phyloP scores from a whole-genome alignment of 2,329 filamentous ascomycete genomes.

The Westerdykella aurantiaca region DNA sequence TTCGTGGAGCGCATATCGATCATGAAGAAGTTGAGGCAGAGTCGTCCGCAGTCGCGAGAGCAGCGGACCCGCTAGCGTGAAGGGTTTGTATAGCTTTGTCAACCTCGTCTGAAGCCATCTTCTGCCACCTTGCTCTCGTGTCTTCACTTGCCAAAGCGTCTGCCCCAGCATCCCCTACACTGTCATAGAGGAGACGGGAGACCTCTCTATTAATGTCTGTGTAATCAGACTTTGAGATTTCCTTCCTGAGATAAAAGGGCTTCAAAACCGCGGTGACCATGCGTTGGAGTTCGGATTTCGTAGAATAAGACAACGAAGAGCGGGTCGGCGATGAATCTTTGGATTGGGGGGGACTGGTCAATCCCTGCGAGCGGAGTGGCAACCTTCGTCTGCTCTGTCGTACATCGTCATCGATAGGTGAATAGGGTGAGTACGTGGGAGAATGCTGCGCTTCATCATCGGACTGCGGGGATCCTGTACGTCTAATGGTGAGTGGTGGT shows the following conservation, averaged over 20 bases:
- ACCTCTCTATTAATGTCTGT: slow-evolving; percentile 86
- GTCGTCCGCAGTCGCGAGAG: neutral
- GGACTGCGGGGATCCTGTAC: slow-evolving; percentile 56
- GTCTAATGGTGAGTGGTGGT: slow-evolving; percentile 52
- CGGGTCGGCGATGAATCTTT: slow-evolving; percentile 65
- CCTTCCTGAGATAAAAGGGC: slow-evolving; percentile 73
- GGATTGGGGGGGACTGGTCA: slow-evolving; percentile 45
- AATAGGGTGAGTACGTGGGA: slow-evolving; percentile 66
- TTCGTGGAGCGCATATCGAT: neutral
- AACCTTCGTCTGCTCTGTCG: slow-evolving; percentile 34
- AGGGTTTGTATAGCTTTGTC: slow-evolving; percentile 57
- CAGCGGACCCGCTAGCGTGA: slow-evolving; percentile 2
- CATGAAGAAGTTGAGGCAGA: neutral
- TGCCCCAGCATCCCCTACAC: slow-evolving; percentile 46
- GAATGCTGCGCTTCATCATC: slow-evolving; percentile 51
- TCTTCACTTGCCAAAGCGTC: slow-evolving; percentile 55
- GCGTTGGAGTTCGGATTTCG: slow-evolving; percentile 81
- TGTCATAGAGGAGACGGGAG: slow-evolving; percentile 79
- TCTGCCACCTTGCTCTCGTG: slow-evolving; percentile 65
- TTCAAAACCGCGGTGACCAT: slow-evolving; percentile 80
- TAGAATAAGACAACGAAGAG: slow-evolving; percentile 63
- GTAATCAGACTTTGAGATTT: slow-evolving; percentile 83
- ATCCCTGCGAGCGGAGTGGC: slow-evolving; percentile 25
- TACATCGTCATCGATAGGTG: slow-evolving; percentile 36
- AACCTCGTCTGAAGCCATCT: slow-evolving; percentile 72